These are phyloP conservation scores for Podospora pseudocomata DNA, from an alignment of 495 filamentous ascomycete genomes.

Conservation along the genomic window DNA sequence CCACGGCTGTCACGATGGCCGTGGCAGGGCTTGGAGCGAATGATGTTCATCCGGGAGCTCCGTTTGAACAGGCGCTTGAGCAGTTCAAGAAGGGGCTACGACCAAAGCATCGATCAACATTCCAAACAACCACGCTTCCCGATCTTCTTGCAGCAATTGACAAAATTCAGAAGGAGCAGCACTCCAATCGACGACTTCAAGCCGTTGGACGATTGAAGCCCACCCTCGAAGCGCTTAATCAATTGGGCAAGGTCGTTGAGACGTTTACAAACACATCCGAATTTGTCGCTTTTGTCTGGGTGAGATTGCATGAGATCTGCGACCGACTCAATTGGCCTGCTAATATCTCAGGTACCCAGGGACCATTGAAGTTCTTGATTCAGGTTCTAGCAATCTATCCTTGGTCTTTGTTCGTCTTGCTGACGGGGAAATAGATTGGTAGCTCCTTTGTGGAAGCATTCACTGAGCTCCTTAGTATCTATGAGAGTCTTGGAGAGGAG, in stretches of 20 bases:
- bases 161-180: neutral
- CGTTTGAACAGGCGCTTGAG: neutral
- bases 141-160: neutral
- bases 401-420: neutral
- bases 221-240: neutral
- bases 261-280: neutral
- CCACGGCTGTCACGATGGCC: neutral
- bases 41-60: neutral
- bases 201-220: neutral
- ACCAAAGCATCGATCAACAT: neutral
- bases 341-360: neutral
- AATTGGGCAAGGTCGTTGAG: neutral
- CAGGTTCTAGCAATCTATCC: neutral
- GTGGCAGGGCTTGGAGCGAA: neutral
- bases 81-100: neutral
- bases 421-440: neutral
- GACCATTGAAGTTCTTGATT: neutral
- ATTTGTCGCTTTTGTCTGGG: slow-evolving; percentile 3
- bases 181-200: neutral
- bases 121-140: neutral
- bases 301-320: neutral
- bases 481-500: neutral
- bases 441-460: neutral
- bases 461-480: neutral
- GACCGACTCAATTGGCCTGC: neutral